Conservation (phyloP, 2,329 filamentous ascomycete species). For the Epichloe baconii region DNA sequence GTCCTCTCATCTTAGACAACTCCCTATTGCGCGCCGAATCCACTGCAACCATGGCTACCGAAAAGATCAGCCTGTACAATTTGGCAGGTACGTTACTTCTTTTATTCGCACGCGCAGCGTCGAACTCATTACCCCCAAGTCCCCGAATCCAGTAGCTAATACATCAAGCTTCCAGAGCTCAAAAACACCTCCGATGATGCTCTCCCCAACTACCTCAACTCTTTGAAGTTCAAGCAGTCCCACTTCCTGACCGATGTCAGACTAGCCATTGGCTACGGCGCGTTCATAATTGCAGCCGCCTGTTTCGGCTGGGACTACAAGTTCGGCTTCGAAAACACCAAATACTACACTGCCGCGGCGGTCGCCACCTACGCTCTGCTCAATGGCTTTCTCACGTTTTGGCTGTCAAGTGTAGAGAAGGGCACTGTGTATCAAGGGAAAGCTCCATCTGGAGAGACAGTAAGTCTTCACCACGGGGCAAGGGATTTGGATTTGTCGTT, state of each 20-base stretch:
- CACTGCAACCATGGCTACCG: slow-evolving; percentile 23
- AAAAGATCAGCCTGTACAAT: slow-evolving; percentile 55
- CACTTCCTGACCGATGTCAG: slow-evolving; percentile 73
- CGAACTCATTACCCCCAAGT: background rate
- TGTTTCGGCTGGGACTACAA: slow-evolving; percentile 91
- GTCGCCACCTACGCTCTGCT: slow-evolving; percentile 68
- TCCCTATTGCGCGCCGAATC: background rate
- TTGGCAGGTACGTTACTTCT: slow-evolving; percentile 39
- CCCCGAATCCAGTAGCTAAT: background rate
- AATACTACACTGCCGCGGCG: slow-evolving; percentile 65
- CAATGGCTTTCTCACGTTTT: slow-evolving; percentile 66
- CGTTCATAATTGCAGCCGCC: slow-evolving; percentile 65
- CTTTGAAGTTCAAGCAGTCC: slow-evolving; percentile 70
- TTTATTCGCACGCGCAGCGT: background rate
- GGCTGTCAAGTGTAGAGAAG: slow-evolving; percentile 75
- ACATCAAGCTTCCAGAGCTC: slow-evolving; percentile 48
- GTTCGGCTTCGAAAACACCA: slow-evolving; percentile 77
- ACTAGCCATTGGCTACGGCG: slow-evolving; percentile 68
- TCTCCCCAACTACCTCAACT: slow-evolving; percentile 84
- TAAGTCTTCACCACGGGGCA: slow-evolving; percentile 19
- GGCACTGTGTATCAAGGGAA: slow-evolving; percentile 68
- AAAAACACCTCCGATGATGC: slow-evolving; percentile 96
- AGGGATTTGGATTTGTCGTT: background rate
- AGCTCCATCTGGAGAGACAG: slow-evolving; percentile 52
- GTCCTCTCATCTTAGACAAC: background rate